Conservation (phyloP, 2,329 filamentous ascomycete species). For the Pseudogymnoascus sp. region DNA sequence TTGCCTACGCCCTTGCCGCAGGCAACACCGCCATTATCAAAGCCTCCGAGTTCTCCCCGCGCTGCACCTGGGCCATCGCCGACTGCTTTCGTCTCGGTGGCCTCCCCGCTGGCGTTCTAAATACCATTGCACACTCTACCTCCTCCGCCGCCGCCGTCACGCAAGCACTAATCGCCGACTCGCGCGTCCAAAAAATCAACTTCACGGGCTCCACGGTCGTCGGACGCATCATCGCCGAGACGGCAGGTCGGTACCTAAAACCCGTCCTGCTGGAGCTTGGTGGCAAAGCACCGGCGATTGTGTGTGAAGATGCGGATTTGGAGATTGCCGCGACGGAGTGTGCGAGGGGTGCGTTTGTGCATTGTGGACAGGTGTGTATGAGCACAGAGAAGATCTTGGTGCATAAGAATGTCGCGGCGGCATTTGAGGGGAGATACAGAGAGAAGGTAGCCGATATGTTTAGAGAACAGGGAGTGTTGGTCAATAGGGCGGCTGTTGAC, state of each 20-base stretch:
- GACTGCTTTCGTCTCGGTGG: conserved; percentile 65
- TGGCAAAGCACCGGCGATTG: conserved; percentile 71
- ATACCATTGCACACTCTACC: conserved; percentile 60
- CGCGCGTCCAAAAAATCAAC: conserved; percentile 69
- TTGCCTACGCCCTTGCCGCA: conserved; percentile 61
- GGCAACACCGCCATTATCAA: conserved; percentile 75
- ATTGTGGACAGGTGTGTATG: conserved; percentile 82
- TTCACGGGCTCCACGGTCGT: conserved; percentile 75
- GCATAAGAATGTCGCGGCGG: conserved; percentile 39
- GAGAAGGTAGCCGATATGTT: conserved; percentile 36
- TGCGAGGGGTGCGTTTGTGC: conserved; percentile 62
- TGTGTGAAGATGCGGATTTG: conserved; percentile 73
- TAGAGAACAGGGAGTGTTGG: conserved; percentile 41
- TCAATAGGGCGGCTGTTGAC: conserved; percentile 56
- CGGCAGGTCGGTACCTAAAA: conserved; percentile 42
- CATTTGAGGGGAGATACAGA: conserved; percentile 35
- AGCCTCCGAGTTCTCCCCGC: conserved; percentile 60
- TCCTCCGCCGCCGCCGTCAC: conserved; percentile 63
- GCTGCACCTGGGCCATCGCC: conserved; percentile 54
- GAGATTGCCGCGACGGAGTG: conserved; percentile 62
- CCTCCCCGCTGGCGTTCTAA: conserved; percentile 66
- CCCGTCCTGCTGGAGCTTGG: not conserved
- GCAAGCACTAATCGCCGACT: conserved; percentile 57
- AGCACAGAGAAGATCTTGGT: conserved; percentile 66
- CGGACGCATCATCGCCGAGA: conserved; percentile 59